phyloP scores from a whole-genome alignment of 805 yeast genomes.

The Sungouiozyma ichnusensis region DNA sequence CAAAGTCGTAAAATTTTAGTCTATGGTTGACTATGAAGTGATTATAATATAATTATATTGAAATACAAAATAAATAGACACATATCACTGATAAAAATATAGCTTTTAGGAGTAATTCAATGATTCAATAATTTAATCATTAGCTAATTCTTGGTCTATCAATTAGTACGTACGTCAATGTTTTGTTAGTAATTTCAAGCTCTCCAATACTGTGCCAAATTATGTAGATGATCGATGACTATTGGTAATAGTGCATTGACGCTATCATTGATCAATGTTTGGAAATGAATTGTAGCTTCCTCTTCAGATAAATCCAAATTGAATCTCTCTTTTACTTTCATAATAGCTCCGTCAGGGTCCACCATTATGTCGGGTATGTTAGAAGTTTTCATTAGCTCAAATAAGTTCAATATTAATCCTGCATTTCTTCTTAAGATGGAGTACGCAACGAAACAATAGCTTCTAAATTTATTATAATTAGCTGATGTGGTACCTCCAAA shows the following conservation, averaged over 20 bases:
- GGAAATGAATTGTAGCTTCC: slow-evolving; percentile 92
- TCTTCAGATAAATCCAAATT: slow-evolving; percentile 90
- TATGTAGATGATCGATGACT: slow-evolving; percentile 89
- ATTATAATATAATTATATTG: too few relatives aligned
- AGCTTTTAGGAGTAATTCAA: too few relatives aligned
- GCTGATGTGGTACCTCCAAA: slow-evolving; percentile 90
- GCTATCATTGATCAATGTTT: slow-evolving; percentile 84
- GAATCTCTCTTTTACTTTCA: slow-evolving; percentile 88
- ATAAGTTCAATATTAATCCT: slow-evolving; percentile 77
- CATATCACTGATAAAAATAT: too few relatives aligned
- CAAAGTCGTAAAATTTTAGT: too few relatives aligned
- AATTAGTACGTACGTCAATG: too few relatives aligned
- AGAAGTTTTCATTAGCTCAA: slow-evolving; percentile 89
- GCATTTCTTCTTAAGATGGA: slow-evolving; percentile 84
- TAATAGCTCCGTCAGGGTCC: slow-evolving; percentile 79
- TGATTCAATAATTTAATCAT: too few relatives aligned
- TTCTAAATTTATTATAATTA: slow-evolving; percentile 77
- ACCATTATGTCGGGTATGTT: slow-evolving; percentile 80
- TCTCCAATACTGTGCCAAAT: slow-evolving; percentile 96
- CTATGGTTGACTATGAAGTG: too few relatives aligned
- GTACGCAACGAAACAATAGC: slow-evolving; percentile 90
- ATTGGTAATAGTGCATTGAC: slow-evolving; percentile 90
- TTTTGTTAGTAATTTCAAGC: too few relatives aligned
- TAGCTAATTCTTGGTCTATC: too few relatives aligned
- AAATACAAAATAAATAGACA: too few relatives aligned